phyloP scores from a whole-genome alignment of 306 rosid genomes.

The Sicyos baderoa region DNA sequence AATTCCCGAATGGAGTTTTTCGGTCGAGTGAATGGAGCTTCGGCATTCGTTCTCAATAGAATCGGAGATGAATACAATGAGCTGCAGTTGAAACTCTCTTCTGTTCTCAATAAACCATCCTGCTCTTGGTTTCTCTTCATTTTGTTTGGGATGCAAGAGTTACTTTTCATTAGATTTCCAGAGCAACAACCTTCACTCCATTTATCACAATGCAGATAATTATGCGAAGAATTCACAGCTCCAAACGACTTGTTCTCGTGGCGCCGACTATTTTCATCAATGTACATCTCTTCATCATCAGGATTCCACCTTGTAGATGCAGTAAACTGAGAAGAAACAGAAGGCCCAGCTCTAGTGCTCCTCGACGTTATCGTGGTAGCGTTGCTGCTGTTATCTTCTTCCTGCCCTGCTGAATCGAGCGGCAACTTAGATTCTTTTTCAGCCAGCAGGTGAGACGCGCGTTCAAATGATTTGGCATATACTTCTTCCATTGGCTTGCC shows the following conservation, averaged over 20 bases:
- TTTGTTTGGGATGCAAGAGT: slow-evolving; percentile 10
- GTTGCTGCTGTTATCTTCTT: neutral
- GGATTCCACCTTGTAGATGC: slow-evolving; percentile 5
- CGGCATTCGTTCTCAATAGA: slow-evolving; percentile 26
- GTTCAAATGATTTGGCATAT: slow-evolving; percentile 64
- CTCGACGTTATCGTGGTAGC: neutral
- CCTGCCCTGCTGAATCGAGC: slow-evolving; percentile 8
- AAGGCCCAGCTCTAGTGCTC: neutral
- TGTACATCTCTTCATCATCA: neutral
- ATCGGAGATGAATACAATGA: slow-evolving; percentile 36
- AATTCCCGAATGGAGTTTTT: slow-evolving; percentile 49
- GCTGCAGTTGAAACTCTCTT: slow-evolving; percentile 23
- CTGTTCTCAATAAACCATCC: slow-evolving; percentile 6
- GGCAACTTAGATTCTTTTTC: slow-evolving; percentile 24
- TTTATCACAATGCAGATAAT: slow-evolving; percentile 21
- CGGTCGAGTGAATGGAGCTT: slow-evolving; percentile 40
- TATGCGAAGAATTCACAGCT: slow-evolving; percentile 18
- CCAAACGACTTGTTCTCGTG: slow-evolving; percentile 7
- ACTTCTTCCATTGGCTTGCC: slow-evolving; percentile 66
- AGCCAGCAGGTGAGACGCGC: slow-evolving; percentile 50
- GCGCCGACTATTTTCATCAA: neutral
- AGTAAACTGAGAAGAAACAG: slow-evolving; percentile 1
- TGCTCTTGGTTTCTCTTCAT: slow-evolving; percentile 12
- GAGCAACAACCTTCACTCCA: no score
- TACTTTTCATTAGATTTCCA: no score